Percentiles rank a stretch among this genome's conserved stretches.
Conservation (phyloP, 139 green algal genomes). For the Haematococcus sp. region DNA sequence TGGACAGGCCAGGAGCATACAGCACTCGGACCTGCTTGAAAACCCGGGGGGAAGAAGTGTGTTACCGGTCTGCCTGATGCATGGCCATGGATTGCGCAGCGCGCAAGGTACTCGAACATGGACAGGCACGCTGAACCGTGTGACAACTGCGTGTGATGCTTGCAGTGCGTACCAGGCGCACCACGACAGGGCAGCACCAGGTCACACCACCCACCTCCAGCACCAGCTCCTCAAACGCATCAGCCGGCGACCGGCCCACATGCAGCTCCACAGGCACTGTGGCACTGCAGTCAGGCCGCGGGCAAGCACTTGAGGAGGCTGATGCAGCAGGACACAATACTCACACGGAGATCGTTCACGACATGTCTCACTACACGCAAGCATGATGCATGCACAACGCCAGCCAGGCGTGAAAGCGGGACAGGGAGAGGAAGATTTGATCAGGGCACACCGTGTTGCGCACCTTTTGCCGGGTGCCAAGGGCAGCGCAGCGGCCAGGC, state of each 20-base stretch:
- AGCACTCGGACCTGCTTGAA: no score
- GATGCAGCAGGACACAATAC: background rate
- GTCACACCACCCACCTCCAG: slow-evolving; percentile 28
- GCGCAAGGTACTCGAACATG: background rate
- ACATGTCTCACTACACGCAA: no score
- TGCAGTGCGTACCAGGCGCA: no score
- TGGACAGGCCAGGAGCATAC: no score
- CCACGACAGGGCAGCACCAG: no score
- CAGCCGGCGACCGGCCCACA: slow-evolving; percentile 7
- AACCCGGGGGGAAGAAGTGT: no score
- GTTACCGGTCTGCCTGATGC: no score
- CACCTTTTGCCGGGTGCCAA: slow-evolving; percentile 21
- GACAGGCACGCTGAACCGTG: background rate
- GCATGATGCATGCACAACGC: background rate
- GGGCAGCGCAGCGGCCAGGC: slow-evolving; percentile 17
- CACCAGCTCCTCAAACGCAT: slow-evolving; percentile 11
- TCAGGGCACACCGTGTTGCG: background rate
- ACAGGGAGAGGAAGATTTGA: background rate
- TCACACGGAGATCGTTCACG: no score
- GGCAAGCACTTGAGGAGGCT: background rate
- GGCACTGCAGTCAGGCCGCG: background rate
- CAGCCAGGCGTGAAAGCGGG: background rate
- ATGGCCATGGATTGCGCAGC: no score
- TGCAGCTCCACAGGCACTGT: slow-evolving; percentile 10
- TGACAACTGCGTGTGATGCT: background rate